phyloP scores from a whole-genome alignment of 495 filamentous ascomycete genomes.

The Physcia stellaris region DNA sequence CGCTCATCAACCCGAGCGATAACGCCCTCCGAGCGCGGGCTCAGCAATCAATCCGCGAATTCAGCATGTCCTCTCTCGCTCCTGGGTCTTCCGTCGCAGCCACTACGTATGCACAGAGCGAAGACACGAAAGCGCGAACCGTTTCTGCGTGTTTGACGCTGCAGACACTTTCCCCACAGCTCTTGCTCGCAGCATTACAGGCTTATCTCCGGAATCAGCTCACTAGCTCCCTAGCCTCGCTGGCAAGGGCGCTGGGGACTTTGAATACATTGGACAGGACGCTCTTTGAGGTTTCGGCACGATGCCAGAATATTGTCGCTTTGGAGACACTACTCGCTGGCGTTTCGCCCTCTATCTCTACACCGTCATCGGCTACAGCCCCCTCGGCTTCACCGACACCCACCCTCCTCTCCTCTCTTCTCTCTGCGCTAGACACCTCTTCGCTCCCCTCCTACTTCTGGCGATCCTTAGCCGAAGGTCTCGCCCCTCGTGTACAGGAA shows the following conservation, averaged over 20 bases:
- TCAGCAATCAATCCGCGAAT: constrained; percentile 71
- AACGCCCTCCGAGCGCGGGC: constrained; percentile 49
- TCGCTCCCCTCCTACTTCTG: constrained; percentile 86
- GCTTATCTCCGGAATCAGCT: constrained; percentile 65
- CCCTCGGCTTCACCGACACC: constrained; percentile 7
- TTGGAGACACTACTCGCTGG: constrained; percentile 64
- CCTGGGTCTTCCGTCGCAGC: constrained; percentile 17
- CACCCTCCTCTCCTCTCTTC: constrained; percentile 60
- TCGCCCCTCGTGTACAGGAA: constrained; percentile 68
- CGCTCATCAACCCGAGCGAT: constrained; percentile 58
- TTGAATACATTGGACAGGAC: constrained; percentile 73
- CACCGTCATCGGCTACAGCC: constrained; percentile 4
- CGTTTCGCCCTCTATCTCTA: constrained; percentile 38
- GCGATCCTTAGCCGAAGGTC: constrained; percentile 65
- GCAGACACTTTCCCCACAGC: constrained; percentile 65
- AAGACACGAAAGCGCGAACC: constrained; percentile 60
- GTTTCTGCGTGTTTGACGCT: constrained; percentile 64
- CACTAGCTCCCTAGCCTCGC: constrained; percentile 54
- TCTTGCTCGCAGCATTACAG: constrained; percentile 66
- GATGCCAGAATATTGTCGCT: constrained; percentile 83
- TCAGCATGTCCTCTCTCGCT: constrained; percentile 59
- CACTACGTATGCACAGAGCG: constrained; percentile 60
- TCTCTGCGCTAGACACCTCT: constrained; percentile 70
- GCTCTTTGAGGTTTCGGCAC: constrained; percentile 63
- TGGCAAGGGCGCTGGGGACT: constrained; percentile 60